Conservation (phyloP, 495 filamentous ascomycete genomes). For the Lepraria neglecta region DNA sequence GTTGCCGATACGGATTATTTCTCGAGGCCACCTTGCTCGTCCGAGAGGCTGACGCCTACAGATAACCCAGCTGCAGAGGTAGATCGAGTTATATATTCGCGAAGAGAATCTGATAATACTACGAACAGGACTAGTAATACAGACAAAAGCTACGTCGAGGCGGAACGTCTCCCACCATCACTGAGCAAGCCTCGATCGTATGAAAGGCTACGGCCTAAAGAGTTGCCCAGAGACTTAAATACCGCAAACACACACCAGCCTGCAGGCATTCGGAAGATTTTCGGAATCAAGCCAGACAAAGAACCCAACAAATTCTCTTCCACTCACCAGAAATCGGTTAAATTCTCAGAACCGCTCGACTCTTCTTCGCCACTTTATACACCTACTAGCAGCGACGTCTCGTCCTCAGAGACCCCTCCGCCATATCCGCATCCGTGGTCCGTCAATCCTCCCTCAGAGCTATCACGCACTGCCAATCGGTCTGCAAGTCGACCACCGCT, state of each 20-base stretch:
- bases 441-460: background rate
- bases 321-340: background rate
- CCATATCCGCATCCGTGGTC: background rate
- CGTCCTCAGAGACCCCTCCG: background rate
- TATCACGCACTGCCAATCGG: background rate
- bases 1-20: background rate
- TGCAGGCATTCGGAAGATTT: constrained; percentile 1
- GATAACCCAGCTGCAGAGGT: background rate
- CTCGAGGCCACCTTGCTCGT: background rate
- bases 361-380: background rate
- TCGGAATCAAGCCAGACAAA: background rate
- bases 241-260: background rate
- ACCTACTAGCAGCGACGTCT: too few species aligned
- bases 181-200: background rate
- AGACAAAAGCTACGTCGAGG: background rate
- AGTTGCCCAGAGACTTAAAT: too few species aligned
- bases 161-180: background rate
- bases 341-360: background rate
- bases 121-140: background rate
- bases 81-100: background rate
- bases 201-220: background rate
- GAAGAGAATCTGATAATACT: background rate
- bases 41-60: background rate
- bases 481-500: background rate
- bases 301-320: background rate